These are phyloP conservation scores for Aspergillus oerlinghausenensis DNA, from an alignment of 2,329 filamentous ascomycete genomes.

Conservation along the genomic window DNA sequence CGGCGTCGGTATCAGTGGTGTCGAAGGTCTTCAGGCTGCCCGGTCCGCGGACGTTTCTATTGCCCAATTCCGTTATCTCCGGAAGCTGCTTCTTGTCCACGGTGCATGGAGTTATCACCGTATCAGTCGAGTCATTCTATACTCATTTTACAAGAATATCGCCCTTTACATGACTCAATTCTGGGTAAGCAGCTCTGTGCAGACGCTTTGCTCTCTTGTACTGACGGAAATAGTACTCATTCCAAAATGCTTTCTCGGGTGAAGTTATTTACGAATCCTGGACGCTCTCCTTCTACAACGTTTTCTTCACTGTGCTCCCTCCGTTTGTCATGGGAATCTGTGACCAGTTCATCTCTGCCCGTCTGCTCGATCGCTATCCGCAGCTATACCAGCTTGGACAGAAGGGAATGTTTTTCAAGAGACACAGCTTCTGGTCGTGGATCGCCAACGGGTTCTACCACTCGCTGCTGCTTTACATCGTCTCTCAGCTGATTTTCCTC, in stretches of 20 bases:
- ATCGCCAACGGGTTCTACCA: conserved; percentile 93
- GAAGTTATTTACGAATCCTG: conserved; percentile 99
- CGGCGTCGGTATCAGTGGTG: conserved; percentile 92
- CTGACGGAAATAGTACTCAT: conserved; percentile 66
- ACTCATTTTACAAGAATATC: conserved; percentile 99
- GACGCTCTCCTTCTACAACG: conserved; percentile 99
- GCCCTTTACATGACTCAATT: conserved; percentile 98
- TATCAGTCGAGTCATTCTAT: conserved; percentile 93
- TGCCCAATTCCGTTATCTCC: conserved; percentile 89
- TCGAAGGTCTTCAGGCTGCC: conserved; percentile 94
- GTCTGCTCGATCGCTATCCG: conserved; percentile 88
- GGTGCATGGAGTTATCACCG: conserved; percentile 97
- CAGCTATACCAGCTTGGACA: conserved; percentile 93
- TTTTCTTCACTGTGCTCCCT: conserved; percentile 92
- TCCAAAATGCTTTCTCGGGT: conserved; percentile 97
- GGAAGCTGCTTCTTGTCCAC: conserved; percentile 90
- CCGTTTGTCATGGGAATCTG: conserved; percentile 93
- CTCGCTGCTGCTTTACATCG: conserved; percentile 86
- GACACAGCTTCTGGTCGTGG: conserved; percentile 90
- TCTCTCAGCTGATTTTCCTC: conserved; percentile 74
- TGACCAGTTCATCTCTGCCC: conserved; percentile 94
- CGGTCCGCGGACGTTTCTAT: conserved; percentile 94
- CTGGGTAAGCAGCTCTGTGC: conserved; percentile 63
- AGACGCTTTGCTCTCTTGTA: not conserved
- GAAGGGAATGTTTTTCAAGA: conserved; percentile 86